Conservation (phyloP, 495 filamentous ascomycete genomes). For the Barbatosphaeria neglecta region DNA sequence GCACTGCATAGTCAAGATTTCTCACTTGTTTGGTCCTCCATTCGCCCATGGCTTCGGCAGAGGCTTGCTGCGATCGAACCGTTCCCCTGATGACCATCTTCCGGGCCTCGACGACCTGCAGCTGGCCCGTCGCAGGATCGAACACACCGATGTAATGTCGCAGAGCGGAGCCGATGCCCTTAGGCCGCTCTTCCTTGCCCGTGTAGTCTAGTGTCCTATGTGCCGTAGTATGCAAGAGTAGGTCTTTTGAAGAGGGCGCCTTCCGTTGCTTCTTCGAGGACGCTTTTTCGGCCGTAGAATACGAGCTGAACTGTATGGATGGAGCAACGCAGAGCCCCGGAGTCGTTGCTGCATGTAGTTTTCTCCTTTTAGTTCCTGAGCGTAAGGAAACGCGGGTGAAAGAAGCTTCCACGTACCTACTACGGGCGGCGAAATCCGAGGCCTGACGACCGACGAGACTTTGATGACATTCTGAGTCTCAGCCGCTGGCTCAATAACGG, state of each 20-base stretch:
- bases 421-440: slow-evolving; percentile 51
- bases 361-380: background rate
- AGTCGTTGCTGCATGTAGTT: slow-evolving; percentile 43
- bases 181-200: slow-evolving; percentile 58
- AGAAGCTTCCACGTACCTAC: slow-evolving; percentile 40
- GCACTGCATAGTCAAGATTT: slow-evolving; percentile 2
- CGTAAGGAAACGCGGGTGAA: background rate
- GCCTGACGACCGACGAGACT: slow-evolving; percentile 47
- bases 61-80: slow-evolving; percentile 41
- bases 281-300: slow-evolving; percentile 42
- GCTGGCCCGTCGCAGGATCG: slow-evolving; percentile 57
- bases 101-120: slow-evolving; percentile 65
- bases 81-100: slow-evolving; percentile 60
- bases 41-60: slow-evolving; percentile 25
- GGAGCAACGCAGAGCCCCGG: slow-evolving; percentile 52
- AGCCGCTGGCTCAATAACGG: slow-evolving; percentile 27
- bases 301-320: slow-evolving; percentile 49
- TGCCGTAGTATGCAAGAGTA: slow-evolving; percentile 64
- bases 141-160: slow-evolving; percentile 83
- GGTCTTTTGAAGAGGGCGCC: slow-evolving; percentile 40
- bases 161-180: slow-evolving; percentile 48
- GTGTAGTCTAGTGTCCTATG: slow-evolving; percentile 73
- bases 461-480: slow-evolving; percentile 30
- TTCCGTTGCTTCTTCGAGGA: slow-evolving; percentile 27
- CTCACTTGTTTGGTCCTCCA: slow-evolving; percentile 28